phyloP scores from a whole-genome alignment of 441 rosid species.

The Gossypium davidsonii region DNA sequence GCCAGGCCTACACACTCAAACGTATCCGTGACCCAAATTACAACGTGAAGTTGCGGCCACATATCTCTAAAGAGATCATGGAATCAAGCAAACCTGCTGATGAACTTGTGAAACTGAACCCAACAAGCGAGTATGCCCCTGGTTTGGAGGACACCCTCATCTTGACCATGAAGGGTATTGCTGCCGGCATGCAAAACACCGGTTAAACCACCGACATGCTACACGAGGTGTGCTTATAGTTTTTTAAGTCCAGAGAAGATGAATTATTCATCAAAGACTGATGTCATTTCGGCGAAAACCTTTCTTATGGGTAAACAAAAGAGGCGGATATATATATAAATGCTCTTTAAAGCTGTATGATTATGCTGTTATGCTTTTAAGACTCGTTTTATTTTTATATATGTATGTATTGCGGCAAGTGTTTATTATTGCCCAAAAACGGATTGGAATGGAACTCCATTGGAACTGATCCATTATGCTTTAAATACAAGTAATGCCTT shows the following conservation, averaged over 20 bases:
- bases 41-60: conserved; percentile 60
- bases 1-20: conserved; percentile 90
- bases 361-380: neutral
- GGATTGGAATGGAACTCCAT: neutral
- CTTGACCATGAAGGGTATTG: conserved; percentile 94
- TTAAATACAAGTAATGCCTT: neutral
- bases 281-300: neutral
- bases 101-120: conserved; percentile 72
- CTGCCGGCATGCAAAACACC: conserved; percentile 91
- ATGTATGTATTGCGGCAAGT: neutral
- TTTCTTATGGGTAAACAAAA: neutral
- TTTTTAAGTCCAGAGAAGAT: neutral
- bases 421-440: neutral
- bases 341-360: neutral
- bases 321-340: neutral
- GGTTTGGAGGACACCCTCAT: conserved; percentile 92
- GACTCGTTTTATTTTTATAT: neutral
- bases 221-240: neutral
- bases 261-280: neutral
- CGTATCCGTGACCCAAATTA: conserved; percentile 77
- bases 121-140: conserved; percentile 74
- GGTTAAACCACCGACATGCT: conserved; percentile 33
- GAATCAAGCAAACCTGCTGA: conserved; percentile 59
- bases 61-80: conserved; percentile 57
- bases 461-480: neutral